Base-by-base conservation (phyloP, 495 filamentous ascomycete genomes). In the Tuber aestivum region DNA sequence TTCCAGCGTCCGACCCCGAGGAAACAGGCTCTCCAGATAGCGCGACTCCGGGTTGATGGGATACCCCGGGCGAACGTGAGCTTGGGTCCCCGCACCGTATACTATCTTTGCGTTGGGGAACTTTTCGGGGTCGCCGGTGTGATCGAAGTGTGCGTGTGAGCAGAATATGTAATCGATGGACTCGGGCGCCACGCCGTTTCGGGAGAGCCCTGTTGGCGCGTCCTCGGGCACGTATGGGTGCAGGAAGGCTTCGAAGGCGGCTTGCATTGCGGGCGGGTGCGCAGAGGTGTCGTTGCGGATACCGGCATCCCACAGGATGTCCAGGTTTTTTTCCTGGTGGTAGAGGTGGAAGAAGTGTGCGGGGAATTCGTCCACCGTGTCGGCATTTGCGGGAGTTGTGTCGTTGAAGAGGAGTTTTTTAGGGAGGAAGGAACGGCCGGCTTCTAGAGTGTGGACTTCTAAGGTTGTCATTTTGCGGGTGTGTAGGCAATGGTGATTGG, bases 111-210 rank as follows among this genome's bases (percentile, higher is more conserved):
- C 89, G 38, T 79, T 84, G 0, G 86, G 86, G 76, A 91, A 91
- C 2, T 77, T 85, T 0, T 84, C 83, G 4, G 86, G 85, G 72
- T 91, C 86, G 18, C 89, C 90, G 14, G 84, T 85, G 79, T 92
- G 91, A 78, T 91, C 90, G 76, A 88, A 88, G 79, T 92, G 90
- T 72, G 83, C 82, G 75, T 91, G 89, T 41, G 86, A 88, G 87
- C 87, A 89, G 69, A 91, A 85, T 45, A 91, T 85, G 20, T 84
- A 87, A n/a, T 89, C 86, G 69, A 92, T 87, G 37, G 80, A 81
- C 18, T 79, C 79, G 0, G 84, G 79, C 37, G 87, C 82, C 16
- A 89, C 79, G 10, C 85, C 87, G 69, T 86, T 76, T n/a, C 70
- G 42, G 20, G 73, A 44, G 18, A 78, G 70, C 20, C 74, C 71